Evolutionary conservation across 805 yeast species (phyloP).

Genomic region (Metschnikowia chrysomelidarum): DNA sequence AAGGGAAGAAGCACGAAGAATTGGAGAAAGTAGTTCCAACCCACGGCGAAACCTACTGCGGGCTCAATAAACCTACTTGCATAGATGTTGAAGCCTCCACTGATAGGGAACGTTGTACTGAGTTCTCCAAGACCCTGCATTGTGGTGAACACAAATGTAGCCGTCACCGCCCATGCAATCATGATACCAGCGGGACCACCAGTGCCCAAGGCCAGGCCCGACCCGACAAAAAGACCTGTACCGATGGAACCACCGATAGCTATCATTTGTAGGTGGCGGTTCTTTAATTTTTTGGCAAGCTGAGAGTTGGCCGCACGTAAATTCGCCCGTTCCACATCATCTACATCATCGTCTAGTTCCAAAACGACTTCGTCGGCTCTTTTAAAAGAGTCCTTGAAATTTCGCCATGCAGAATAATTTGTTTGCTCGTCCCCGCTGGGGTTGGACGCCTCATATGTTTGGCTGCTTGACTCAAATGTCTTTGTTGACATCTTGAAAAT

Average conservation of each 20-base stretch:
- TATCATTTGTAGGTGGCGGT: slow-evolving; percentile 75
- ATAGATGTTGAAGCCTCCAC: slow-evolving; percentile 52
- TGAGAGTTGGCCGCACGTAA: slow-evolving; percentile 23
- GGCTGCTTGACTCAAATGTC: slow-evolving; percentile 6
- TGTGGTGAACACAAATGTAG: slow-evolving; percentile 32
- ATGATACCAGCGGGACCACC: slow-evolving; percentile 70
- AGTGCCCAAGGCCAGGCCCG: slow-evolving; percentile 56
- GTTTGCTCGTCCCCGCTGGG: slow-evolving; percentile 2
- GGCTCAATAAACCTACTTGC: slow-evolving; percentile 66
- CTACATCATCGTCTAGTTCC: slow-evolving; percentile 22
- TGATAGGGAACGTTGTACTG: slow-evolving; percentile 52
- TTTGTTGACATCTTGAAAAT: slow-evolving; percentile 6
- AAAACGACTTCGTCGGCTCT: slow-evolving; percentile 27
- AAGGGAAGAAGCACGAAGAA: slow-evolving; percentile 58
- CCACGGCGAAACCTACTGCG: slow-evolving; percentile 68
- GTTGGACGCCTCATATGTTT: slow-evolving; percentile 7
- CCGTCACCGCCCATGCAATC: slow-evolving; percentile 38
- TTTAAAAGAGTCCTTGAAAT: slow-evolving; percentile 34
- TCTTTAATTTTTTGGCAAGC: slow-evolving; percentile 31
- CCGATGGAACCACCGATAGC: slow-evolving; percentile 85
- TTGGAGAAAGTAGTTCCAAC: slow-evolving; percentile 64
- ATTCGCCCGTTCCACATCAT: slow-evolving; percentile 31
- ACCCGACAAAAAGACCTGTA: slow-evolving; percentile 77
- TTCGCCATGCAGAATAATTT: slow-evolving; percentile 17
- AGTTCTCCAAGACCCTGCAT: slow-evolving; percentile 48